Evolutionary conservation across 208 protist species (phyloP).

Genomic region (Crithidia sp.): DNA sequence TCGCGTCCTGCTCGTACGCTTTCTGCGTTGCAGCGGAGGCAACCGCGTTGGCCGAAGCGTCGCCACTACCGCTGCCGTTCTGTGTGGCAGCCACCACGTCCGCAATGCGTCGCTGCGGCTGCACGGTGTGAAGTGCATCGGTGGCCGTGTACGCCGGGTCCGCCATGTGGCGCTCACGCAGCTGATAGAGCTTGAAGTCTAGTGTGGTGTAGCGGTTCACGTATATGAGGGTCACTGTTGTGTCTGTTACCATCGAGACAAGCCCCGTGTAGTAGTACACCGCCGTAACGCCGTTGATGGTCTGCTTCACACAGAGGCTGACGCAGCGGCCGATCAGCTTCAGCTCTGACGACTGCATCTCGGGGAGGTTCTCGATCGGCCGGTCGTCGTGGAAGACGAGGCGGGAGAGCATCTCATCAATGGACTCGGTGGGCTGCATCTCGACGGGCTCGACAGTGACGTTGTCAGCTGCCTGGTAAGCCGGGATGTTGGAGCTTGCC

Average conservation of each 20-base stretch:
- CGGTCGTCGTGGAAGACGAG: conserved; percentile 53
- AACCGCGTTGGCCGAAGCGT: no score
- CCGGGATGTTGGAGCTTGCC: background rate
- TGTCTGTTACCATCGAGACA: conserved; percentile 61
- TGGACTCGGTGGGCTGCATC: background rate
- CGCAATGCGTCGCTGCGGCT: background rate
- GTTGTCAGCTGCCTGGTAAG: background rate
- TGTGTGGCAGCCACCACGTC: background rate
- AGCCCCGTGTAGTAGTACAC: conserved; percentile 68
- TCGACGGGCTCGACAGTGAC: conserved; percentile 11
- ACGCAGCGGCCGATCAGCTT: conserved; percentile 82
- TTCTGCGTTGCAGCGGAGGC: no score
- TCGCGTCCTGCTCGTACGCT: no score
- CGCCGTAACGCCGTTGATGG: conserved; percentile 33
- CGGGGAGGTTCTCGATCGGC: conserved; percentile 68
- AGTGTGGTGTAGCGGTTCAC: conserved; percentile 61
- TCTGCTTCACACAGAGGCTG: conserved; percentile 54
- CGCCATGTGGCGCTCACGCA: conserved; percentile 11
- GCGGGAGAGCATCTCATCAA: conserved; percentile 33
- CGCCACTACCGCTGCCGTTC: no score
- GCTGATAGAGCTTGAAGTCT: conserved; percentile 45
- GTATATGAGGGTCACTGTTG: conserved; percentile 65
- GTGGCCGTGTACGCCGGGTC: background rate
- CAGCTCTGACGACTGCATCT: conserved; percentile 53
- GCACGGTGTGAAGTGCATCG: no score